Percentiles rank a stretch among this genome's conserved stretches.
Conservation (phyloP, 2,329 filamentous ascomycete genomes). For the Aspergillus felis region DNA sequence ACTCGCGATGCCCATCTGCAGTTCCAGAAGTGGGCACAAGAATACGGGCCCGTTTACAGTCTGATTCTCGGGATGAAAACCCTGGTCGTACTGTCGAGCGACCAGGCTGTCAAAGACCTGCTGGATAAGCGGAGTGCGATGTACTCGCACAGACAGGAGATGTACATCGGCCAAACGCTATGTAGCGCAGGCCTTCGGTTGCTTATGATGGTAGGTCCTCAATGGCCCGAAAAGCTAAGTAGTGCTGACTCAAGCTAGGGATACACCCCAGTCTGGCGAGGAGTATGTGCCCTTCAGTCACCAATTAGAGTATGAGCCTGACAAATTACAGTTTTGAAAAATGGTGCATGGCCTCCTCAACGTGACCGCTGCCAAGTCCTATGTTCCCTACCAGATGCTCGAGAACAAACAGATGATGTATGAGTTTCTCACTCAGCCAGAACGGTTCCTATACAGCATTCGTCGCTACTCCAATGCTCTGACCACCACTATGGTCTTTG, state of each 20-base stretch:
- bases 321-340: slow-evolving; percentile 21
- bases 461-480: slow-evolving; percentile 48
- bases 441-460: slow-evolving; percentile 43
- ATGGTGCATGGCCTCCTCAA: slow-evolving; percentile 48
- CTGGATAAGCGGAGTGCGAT: slow-evolving; percentile 49
- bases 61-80: slow-evolving; percentile 49
- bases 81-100: slow-evolving; percentile 47
- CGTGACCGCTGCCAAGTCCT: slow-evolving; percentile 43
- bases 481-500: slow-evolving; percentile 50
- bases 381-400: slow-evolving; percentile 54
- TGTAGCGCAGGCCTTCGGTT: slow-evolving; percentile 25
- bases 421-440: slow-evolving; percentile 45
- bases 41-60: slow-evolving; percentile 52
- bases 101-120: slow-evolving; percentile 48
- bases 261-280: slow-evolving; percentile 26
- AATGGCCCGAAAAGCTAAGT: neutral
- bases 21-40: slow-evolving; percentile 50
- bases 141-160: slow-evolving; percentile 47
- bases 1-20: slow-evolving; percentile 41
- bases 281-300: slow-evolving; percentile 2
- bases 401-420: slow-evolving; percentile 53
- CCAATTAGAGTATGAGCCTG: neutral
- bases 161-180: slow-evolving; percentile 43
- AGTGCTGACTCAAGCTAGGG: slow-evolving; percentile 8
- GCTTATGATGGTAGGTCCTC: slow-evolving; percentile 27